Percentiles rank a stretch among this genome's conserved stretches.
Evolutionary conservation across 78 protist species (phyloP).

Genomic region (Guillardia theta): DNA sequence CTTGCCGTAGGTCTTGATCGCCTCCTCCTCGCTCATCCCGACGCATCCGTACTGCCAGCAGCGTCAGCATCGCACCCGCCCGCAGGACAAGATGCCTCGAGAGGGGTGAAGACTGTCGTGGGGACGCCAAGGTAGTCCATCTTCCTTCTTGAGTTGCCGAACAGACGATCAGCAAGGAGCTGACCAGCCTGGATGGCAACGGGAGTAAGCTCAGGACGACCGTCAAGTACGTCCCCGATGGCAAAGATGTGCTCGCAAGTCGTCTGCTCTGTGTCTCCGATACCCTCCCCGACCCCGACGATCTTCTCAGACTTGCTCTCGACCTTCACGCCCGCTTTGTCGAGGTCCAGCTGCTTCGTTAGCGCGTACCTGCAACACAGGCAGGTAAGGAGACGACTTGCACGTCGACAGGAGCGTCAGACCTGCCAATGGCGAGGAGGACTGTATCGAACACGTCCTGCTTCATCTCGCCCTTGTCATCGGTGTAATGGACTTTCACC

Average conservation of each 20-base stretch:
- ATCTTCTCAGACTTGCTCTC: neutral
- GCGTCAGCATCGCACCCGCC: neutral
- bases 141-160: neutral
- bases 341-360: neutral
- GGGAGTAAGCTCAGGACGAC: constrained; percentile 91
- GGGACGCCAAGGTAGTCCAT: constrained; percentile 76
- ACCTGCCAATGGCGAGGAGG: constrained; percentile 82
- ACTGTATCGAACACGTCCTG: constrained; percentile 82
- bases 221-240: constrained; percentile 74
- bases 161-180: constrained; percentile 59
- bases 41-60: constrained; percentile 83
- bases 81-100: constrained; percentile 54
- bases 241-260: constrained; percentile 76
- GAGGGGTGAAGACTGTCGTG: constrained; percentile 95
- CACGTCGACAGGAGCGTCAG: too few relatives aligned
- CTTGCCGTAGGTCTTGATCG: constrained; percentile 66
- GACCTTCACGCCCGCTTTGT: neutral
- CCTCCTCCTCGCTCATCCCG: constrained; percentile 87
- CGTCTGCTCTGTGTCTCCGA: constrained; percentile 70
- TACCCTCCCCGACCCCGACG: neutral
- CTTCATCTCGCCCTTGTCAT: neutral
- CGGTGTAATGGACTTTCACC: neutral
- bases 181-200: constrained; percentile 67
- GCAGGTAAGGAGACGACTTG: too few relatives aligned
- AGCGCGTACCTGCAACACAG: constrained; percentile 28